phyloP scores from a whole-genome alignment of 305 asterid genomes.

The Solanum hybrid region DNA sequence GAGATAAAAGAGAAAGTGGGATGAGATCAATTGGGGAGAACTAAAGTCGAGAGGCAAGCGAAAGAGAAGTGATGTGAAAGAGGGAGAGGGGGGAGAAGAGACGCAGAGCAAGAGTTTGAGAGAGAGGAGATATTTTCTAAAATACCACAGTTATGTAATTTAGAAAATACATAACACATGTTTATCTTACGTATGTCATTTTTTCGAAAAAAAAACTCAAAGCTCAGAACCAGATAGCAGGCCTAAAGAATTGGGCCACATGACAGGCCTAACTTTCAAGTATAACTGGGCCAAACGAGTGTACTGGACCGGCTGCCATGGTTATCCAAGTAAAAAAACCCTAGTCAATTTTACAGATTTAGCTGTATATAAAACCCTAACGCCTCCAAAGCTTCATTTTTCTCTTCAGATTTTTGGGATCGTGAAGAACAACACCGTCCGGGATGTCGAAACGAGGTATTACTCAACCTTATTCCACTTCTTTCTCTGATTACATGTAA shows the following conservation, averaged over 20 bases:
- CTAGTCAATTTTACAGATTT: not conserved
- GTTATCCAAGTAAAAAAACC: not conserved
- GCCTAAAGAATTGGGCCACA: not conserved
- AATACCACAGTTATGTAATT: not conserved
- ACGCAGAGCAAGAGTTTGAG: not conserved
- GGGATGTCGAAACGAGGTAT: conserved; percentile 34
- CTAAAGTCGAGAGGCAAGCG: not conserved
- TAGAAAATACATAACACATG: not conserved
- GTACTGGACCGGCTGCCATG: not conserved
- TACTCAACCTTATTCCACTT: not conserved
- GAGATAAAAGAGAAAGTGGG: not conserved
- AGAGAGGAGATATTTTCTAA: not conserved
- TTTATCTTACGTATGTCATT: not conserved
- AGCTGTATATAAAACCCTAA: conserved; percentile 7
- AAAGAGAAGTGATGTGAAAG: not conserved
- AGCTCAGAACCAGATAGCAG: not conserved
- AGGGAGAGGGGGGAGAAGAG: not conserved
- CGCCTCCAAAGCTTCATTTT: not conserved
- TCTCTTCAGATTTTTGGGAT: not conserved
- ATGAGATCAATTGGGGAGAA: not conserved
- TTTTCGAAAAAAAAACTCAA: not conserved
- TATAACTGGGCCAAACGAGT: not conserved
- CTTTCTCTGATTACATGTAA: not conserved
- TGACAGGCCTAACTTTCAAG: not conserved
- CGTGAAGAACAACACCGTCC: not conserved